Conservation (phyloP, 23 red algal genomes). For the Agarophyton chilense region DNA sequence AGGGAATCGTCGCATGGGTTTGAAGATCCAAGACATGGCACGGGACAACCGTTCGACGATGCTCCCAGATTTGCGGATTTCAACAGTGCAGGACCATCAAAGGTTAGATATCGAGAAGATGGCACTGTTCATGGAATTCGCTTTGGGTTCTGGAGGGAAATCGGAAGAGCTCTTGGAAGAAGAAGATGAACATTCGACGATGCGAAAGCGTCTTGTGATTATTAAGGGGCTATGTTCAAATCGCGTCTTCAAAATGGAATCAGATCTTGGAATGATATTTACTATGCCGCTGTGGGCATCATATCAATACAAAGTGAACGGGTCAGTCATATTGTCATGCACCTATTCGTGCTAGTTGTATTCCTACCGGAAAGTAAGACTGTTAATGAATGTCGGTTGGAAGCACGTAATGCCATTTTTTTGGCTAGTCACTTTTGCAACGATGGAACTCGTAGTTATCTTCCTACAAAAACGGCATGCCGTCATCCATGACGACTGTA, state of each 20-base stretch:
- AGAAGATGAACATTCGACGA: conserved; percentile 25
- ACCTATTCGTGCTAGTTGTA: neutral
- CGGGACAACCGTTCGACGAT: conserved; percentile 20
- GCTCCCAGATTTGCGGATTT: conserved; percentile 35
- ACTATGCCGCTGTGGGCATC: too few relatives aligned
- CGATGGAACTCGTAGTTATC: neutral
- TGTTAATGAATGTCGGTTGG: neutral
- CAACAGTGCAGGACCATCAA: conserved; percentile 48
- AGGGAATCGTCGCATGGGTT: conserved; percentile 36
- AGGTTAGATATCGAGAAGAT: conserved; percentile 67
- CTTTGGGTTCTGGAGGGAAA: conserved; percentile 53
- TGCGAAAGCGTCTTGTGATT: too few relatives aligned
- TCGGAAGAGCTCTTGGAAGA: conserved; percentile 51
- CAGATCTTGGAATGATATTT: too few relatives aligned
- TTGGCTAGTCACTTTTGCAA: neutral
- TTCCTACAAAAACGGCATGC: neutral
- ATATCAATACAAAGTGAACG: too few relatives aligned
- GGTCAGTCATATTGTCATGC: too few relatives aligned
- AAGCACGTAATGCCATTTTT: neutral
- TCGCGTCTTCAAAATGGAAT: too few relatives aligned
- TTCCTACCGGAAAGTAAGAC: neutral
- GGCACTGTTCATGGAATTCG: conserved; percentile 44
- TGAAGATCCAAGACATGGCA: neutral
- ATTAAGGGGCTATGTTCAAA: neutral
- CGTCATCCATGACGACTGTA: neutral